These are phyloP conservation scores for Multifurca ochricompacta DNA, from an alignment of 768 basidiomycete genomes.

Conservation along the genomic window DNA sequence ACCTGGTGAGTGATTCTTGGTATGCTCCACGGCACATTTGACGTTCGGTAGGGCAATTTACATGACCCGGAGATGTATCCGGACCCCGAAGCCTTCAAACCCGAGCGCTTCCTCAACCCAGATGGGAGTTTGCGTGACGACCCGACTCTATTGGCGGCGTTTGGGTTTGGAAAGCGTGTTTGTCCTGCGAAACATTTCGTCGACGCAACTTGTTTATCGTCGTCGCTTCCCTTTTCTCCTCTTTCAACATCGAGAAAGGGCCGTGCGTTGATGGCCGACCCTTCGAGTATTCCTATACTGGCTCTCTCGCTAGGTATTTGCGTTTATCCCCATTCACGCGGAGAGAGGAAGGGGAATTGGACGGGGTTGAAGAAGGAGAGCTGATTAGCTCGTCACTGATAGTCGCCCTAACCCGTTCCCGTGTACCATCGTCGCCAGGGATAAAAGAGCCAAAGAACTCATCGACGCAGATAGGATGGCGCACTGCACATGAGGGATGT, in stretches of 20 bases:
- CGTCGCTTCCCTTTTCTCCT: conserved; percentile 5
- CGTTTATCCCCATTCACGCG: too few relatives aligned
- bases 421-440: background rate
- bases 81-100: conserved; percentile 17
- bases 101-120: conserved; percentile 16
- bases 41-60: conserved; percentile 14
- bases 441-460: background rate
- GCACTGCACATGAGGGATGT: too few relatives aligned
- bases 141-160: background rate
- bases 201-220: conserved; percentile 20
- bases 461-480: background rate
- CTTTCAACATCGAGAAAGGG: too few relatives aligned
- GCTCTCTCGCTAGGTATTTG: too few relatives aligned
- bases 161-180: conserved; percentile 13
- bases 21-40: too few relatives aligned
- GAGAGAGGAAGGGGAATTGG: too few relatives aligned
- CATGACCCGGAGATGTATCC: conserved; percentile 12
- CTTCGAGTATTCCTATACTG: too few relatives aligned
- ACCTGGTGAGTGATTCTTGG: too few relatives aligned
- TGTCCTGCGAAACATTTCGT: conserved; percentile 23
- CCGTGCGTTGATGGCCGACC: too few relatives aligned
- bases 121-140: conserved; percentile 13
- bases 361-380: too few relatives aligned
- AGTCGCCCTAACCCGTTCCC: background rate
- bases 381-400: too few relatives aligned